Conservation (phyloP, 768 basidiomycete species). For the Lactarius deliciosus region DNA sequence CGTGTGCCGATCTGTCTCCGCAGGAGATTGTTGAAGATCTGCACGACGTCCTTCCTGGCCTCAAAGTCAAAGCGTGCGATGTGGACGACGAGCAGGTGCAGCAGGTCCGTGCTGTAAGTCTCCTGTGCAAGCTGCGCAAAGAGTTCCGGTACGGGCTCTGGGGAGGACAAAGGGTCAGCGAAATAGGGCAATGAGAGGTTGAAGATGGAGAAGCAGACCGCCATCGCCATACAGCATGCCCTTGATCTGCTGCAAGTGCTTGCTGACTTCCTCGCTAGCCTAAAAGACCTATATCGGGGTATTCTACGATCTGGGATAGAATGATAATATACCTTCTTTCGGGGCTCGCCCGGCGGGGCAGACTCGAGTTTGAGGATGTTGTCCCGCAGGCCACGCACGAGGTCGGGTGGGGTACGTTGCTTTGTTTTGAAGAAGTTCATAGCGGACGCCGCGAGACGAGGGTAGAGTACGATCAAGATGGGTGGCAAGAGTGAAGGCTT, state of each 20-base stretch:
- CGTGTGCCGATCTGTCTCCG: slow-evolving; percentile 90
- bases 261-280: slow-evolving; percentile 88
- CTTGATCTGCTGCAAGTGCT: slow-evolving; percentile 90
- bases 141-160: slow-evolving; percentile 84
- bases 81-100: slow-evolving; percentile 76
- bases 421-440: slow-evolving; percentile 99
- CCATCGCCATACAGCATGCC: slow-evolving; percentile 83
- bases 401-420: slow-evolving; percentile 81
- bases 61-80: slow-evolving; percentile 93
- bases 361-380: slow-evolving; percentile 74
- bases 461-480: slow-evolving; percentile 3
- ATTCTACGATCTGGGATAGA: not conserved
- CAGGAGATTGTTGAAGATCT: slow-evolving; percentile 86
- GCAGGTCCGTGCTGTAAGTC: slow-evolving; percentile 87
- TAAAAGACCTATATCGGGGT: slow-evolving; percentile 36
- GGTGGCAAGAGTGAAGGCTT: not conserved
- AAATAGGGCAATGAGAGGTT: slow-evolving; percentile 5
- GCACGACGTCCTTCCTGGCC: slow-evolving; percentile 80
- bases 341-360: slow-evolving; percentile 72
- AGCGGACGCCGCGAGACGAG: not conserved
- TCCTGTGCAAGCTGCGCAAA: slow-evolving; percentile 96
- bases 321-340: slow-evolving; percentile 64
- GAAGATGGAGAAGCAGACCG: slow-evolving; percentile 47
- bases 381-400: slow-evolving; percentile 79
- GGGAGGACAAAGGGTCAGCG: not conserved